Percentiles rank a stretch among this genome's conserved stretches.
These are phyloP conservation scores for Ceratobasidium sp. DNA, from an alignment of 1,284 basidiomycete species.

Conservation along the genomic window DNA sequence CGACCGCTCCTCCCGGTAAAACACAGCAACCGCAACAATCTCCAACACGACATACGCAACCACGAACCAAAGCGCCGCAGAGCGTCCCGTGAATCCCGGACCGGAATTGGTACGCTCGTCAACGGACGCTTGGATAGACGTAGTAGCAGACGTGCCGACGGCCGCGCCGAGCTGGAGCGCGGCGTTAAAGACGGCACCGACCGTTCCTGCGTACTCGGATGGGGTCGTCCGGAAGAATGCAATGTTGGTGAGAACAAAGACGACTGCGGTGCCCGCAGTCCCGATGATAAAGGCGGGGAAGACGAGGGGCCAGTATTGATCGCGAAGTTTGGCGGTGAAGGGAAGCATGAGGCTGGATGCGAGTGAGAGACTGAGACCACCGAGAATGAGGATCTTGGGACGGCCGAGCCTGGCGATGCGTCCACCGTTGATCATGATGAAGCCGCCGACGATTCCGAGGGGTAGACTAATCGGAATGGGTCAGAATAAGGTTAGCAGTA, in stretches of 20 bases:
- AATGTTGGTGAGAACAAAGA: constrained; percentile 39
- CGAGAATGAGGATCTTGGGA: constrained; percentile 63
- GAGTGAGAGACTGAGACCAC: constrained; percentile 58
- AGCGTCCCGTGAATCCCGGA: constrained; percentile 40
- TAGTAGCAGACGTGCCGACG: constrained; percentile 43
- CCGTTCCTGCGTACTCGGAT: constrained; percentile 44
- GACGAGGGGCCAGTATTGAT: constrained; percentile 62
- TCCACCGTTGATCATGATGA: constrained; percentile 58
- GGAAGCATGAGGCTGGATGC: constrained; percentile 61
- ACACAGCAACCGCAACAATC: constrained; percentile 34
- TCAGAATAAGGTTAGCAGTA: background rate
- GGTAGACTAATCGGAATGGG: constrained; percentile 1
- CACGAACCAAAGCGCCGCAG: constrained; percentile 48
- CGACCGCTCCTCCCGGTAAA: constrained; percentile 34
- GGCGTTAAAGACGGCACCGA: constrained; percentile 48
- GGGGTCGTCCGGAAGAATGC: constrained; percentile 42
- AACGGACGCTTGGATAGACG: constrained; percentile 46
- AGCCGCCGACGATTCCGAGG: constrained; percentile 50
- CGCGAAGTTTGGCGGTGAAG: constrained; percentile 56
- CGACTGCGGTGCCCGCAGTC: constrained; percentile 10
- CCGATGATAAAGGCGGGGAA: constrained; percentile 62
- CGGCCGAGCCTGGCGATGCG: constrained; percentile 57
- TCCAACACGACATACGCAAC: constrained; percentile 44
- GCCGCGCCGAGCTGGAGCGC: constrained; percentile 49
- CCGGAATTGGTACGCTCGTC: constrained; percentile 20